Conservation (phyloP, 257 asterid species). For the Solanum tarapatanum region DNA sequence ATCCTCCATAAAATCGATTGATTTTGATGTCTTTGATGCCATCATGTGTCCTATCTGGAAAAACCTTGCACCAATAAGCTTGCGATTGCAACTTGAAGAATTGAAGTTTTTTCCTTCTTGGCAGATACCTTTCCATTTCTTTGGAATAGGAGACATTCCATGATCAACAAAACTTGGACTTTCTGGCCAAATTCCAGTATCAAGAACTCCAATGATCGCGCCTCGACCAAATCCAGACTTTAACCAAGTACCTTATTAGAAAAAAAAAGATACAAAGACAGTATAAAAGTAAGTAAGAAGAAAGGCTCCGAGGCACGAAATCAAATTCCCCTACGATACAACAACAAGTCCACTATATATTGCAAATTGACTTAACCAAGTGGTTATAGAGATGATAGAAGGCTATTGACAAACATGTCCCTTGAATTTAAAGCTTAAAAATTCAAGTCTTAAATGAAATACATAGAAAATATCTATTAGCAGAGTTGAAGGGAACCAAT, state of each 20-base stretch:
- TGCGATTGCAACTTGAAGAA: conserved; percentile 57
- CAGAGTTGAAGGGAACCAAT: background rate
- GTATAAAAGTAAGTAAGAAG: background rate
- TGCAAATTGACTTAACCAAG: background rate
- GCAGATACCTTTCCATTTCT: conserved; percentile 76
- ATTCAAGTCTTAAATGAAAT: background rate
- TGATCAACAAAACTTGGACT: conserved; percentile 77
- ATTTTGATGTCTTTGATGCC: conserved; percentile 33
- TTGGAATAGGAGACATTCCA: conserved; percentile 67
- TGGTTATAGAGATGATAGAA: background rate
- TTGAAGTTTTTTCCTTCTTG: conserved; percentile 48
- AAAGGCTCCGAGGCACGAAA: background rate
- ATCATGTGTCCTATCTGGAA: conserved; percentile 71
- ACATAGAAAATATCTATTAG: background rate
- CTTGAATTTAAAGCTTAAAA: background rate
- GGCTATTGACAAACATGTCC: background rate
- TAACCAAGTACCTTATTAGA: conserved; percentile 41
- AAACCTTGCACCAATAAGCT: conserved; percentile 77
- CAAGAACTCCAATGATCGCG: conserved; percentile 68
- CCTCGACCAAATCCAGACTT: conserved; percentile 65
- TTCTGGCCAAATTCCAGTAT: conserved; percentile 94
- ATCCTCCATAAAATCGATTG: conserved; percentile 6
- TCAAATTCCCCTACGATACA: background rate
- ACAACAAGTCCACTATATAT: too few species aligned
- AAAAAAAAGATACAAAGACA: background rate